Evolutionary conservation across 345 rosid genomes (phyloP).

Genomic region (Populus pruinosa): DNA sequence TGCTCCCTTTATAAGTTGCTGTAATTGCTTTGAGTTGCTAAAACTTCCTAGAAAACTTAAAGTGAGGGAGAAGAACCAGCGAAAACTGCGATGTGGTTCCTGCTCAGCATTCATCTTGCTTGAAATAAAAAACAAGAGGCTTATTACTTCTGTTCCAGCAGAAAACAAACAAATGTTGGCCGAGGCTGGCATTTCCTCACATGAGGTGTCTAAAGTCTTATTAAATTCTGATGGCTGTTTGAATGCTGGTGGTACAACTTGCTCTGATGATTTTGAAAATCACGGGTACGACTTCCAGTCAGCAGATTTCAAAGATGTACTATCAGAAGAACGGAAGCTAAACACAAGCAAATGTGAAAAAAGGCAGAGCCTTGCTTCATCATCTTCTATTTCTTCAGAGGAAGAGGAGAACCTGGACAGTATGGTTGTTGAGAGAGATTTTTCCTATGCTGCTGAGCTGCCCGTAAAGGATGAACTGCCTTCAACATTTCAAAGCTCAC

Average conservation of each 20-base stretch:
- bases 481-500: not conserved
- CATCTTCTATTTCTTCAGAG: slow-evolving; percentile 22
- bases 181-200: slow-evolving; percentile 14
- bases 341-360: slow-evolving; percentile 16
- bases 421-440: slow-evolving; percentile 8
- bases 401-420: slow-evolving; percentile 25
- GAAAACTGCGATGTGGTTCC: slow-evolving; percentile 27
- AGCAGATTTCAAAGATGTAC: slow-evolving; percentile 5
- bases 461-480: not conserved
- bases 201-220: not conserved
- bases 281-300: slow-evolving; percentile 6
- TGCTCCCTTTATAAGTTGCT: slow-evolving; percentile 26
- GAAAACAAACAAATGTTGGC: not conserved
- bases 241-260: slow-evolving; percentile 11
- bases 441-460: slow-evolving; percentile 21
- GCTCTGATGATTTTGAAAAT: slow-evolving; percentile 16
- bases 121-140: slow-evolving; percentile 13
- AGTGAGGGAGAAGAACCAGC: slow-evolving; percentile 2
- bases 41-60: slow-evolving; percentile 18
- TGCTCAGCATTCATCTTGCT: slow-evolving; percentile 18
- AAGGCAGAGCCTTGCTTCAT: slow-evolving; percentile 21
- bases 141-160: slow-evolving; percentile 9
- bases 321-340: slow-evolving; percentile 14
- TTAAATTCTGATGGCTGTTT: slow-evolving; percentile 8
- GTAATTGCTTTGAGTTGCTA: slow-evolving; percentile 21